Percentiles rank a stretch among this genome's conserved stretches.
Conservation (phyloP, 2,329 filamentous ascomycete genomes). For the Alternaria sp. region DNA sequence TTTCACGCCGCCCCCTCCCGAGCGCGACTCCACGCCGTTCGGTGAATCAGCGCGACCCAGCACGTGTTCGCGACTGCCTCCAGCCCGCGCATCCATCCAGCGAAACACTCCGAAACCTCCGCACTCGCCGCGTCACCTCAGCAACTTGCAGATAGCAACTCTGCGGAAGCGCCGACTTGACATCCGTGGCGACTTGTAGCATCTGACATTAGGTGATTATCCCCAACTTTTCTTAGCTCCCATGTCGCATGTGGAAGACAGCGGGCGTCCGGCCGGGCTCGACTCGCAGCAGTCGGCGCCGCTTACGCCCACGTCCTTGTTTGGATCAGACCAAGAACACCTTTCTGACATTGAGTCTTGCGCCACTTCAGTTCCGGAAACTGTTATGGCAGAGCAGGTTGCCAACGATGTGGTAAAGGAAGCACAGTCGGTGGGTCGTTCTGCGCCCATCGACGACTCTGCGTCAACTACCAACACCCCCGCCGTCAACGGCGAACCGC, state of each 20-base stretch:
- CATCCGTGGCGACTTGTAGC: slow-evolving; percentile 47
- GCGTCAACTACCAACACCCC: slow-evolving; percentile 63
- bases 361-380: slow-evolving; percentile 55
- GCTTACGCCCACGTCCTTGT: slow-evolving; percentile 13
- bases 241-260: slow-evolving; percentile 31
- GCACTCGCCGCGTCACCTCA: slow-evolving; percentile 41
- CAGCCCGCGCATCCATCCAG: slow-evolving; percentile 24
- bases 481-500: slow-evolving; percentile 58
- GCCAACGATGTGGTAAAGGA: slow-evolving; percentile 75
- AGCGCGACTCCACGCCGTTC: slow-evolving; percentile 31
- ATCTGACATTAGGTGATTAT: slow-evolving; percentile 50
- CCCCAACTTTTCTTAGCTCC: slow-evolving; percentile 30
- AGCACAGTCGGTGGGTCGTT: slow-evolving; percentile 70
- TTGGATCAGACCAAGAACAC: slow-evolving; percentile 34
- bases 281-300: slow-evolving; percentile 27
- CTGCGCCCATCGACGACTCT: slow-evolving; percentile 69
- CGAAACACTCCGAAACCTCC: slow-evolving; percentile 37
- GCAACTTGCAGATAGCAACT: slow-evolving; percentile 42
- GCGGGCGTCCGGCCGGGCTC: slow-evolving; percentile 25
- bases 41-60: slow-evolving; percentile 31
- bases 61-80: slow-evolving; percentile 24
- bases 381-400: slow-evolving; percentile 76
- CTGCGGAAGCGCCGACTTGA: slow-evolving; percentile 50
- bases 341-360: slow-evolving; percentile 42
- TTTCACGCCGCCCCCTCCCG: slow-evolving; percentile 29